phyloP scores from a whole-genome alignment of 2,329 filamentous ascomycete genomes.

The Corynespora cassiicola region DNA sequence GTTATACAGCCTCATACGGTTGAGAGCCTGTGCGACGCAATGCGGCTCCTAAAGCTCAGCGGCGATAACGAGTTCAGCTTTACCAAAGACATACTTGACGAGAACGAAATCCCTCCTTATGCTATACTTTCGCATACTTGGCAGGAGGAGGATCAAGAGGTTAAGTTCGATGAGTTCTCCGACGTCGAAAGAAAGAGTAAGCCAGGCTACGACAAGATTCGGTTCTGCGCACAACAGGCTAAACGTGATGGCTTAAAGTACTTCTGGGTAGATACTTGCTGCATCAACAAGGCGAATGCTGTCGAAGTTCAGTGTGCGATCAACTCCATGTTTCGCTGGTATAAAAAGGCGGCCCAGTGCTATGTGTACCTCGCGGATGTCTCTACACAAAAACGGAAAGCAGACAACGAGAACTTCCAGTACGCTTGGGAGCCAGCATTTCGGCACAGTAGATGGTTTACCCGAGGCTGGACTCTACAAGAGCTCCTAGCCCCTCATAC shows the following conservation, averaged over 20 bases:
- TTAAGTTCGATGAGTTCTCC: slow-evolving; percentile 9
- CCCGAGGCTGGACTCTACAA: too few species aligned
- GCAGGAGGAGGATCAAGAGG: slow-evolving; percentile 6
- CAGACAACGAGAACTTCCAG: slow-evolving; percentile 5
- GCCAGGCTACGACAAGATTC: slow-evolving; percentile 8
- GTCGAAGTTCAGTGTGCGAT: neutral
- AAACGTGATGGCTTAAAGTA: slow-evolving; percentile 2
- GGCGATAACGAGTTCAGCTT: slow-evolving; percentile 2
- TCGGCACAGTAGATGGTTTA: slow-evolving; percentile 9
- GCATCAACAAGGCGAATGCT: slow-evolving; percentile 2
- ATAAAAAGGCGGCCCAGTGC: slow-evolving; percentile 2
- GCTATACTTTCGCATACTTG: slow-evolving; percentile 16
- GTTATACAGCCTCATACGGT: slow-evolving; percentile 5
- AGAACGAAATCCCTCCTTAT: slow-evolving; percentile 9
- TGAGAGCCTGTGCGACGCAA: neutral
- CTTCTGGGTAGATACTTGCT: neutral
- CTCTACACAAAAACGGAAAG: neutral
- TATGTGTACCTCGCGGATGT: slow-evolving; percentile 9
- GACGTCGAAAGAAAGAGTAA: slow-evolving; percentile 2
- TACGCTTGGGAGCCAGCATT: slow-evolving; percentile 8
- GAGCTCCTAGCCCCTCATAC: slow-evolving; percentile 5
- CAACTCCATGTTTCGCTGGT: slow-evolving; percentile 5
- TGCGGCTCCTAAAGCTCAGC: slow-evolving; percentile 3
- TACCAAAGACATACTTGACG: slow-evolving; percentile 1
- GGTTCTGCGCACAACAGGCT: slow-evolving; percentile 9